Conservation (phyloP, 1,139 yeast genomes). For the Sugiyamaella novakii region DNA sequence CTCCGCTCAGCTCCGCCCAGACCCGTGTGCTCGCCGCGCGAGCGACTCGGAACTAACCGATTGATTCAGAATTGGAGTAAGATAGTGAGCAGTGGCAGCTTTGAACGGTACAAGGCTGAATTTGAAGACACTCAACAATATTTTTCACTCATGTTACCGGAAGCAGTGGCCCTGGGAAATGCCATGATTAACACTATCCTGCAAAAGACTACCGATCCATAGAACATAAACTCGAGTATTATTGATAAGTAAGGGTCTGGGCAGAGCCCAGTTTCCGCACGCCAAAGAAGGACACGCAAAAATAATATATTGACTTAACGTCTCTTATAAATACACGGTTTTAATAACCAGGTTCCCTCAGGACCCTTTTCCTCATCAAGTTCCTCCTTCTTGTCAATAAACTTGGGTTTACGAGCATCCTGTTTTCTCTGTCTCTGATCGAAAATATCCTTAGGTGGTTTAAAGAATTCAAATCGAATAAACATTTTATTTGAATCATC, state of each 20-base stretch:
- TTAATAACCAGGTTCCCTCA: conserved; percentile 85
- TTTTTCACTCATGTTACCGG: conserved; percentile 83
- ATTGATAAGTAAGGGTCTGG: neutral
- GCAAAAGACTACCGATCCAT: conserved; percentile 24
- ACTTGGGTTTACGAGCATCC: conserved; percentile 59
- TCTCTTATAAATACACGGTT: conserved; percentile 94
- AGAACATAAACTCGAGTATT: neutral
- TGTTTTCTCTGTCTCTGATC: conserved; percentile 66
- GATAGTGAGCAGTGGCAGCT: conserved; percentile 75
- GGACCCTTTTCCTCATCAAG: conserved; percentile 57
- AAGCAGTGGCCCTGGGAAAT: conserved; percentile 89
- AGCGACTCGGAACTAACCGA: conserved; percentile 1
- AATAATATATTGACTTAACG: conserved; percentile 49
- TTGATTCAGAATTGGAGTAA: conserved; percentile 62
- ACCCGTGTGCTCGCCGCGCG: neutral
- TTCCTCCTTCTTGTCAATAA: conserved; percentile 67
- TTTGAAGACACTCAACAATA: conserved; percentile 80
- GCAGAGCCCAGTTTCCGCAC: neutral
- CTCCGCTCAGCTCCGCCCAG: neutral
- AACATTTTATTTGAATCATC: conserved; percentile 93
- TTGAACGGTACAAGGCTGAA: conserved; percentile 65
- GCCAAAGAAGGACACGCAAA: neutral
- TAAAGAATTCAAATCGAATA: conserved; percentile 88
- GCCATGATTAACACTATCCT: conserved; percentile 91
- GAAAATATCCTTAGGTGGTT: conserved; percentile 72